Evolutionary conservation across 805 yeast species (phyloP).

Genomic region (Wickerhamomyces xylosicus): DNA sequence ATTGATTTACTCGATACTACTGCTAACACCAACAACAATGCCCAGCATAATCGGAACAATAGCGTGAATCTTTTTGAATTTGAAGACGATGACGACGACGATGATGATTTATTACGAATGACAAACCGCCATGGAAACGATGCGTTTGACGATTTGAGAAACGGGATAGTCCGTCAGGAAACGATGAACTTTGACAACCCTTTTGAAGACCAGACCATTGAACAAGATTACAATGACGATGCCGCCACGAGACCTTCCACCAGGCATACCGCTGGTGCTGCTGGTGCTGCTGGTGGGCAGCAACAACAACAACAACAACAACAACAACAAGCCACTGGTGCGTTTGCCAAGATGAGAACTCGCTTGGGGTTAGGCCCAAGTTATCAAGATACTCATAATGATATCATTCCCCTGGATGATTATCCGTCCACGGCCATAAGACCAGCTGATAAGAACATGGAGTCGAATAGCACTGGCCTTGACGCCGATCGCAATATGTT

Average conservation of each 20-base stretch:
- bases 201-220: slow-evolving; percentile 22
- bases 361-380: slow-evolving; percentile 14
- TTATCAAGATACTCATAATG: slow-evolving; percentile 15
- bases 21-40: slow-evolving; percentile 5
- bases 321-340: slow-evolving; percentile 6
- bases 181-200: slow-evolving; percentile 24
- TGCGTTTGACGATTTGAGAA: slow-evolving; percentile 13
- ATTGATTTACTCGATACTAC: slow-evolving; percentile 22
- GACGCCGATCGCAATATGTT: slow-evolving; percentile 26
- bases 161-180: slow-evolving; percentile 22
- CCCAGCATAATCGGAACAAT: slow-evolving; percentile 3
- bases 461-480: too few relatives aligned
- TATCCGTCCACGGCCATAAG: slow-evolving; percentile 10
- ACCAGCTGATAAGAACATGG: too few relatives aligned
- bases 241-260: slow-evolving; percentile 6
- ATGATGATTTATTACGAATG: too few relatives aligned
- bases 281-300: neutral
- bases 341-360: slow-evolving; percentile 14
- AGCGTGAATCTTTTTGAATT: neutral
- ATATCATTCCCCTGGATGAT: slow-evolving; percentile 15
- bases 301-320: neutral
- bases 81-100: slow-evolving; percentile 9
- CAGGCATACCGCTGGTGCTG: slow-evolving; percentile 14
- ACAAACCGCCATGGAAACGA: slow-evolving; percentile 8
- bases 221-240: slow-evolving; percentile 27